These are phyloP conservation scores for Neurospora sp. DNA, from an alignment of 2,329 filamentous ascomycete species.

Conservation along the genomic window DNA sequence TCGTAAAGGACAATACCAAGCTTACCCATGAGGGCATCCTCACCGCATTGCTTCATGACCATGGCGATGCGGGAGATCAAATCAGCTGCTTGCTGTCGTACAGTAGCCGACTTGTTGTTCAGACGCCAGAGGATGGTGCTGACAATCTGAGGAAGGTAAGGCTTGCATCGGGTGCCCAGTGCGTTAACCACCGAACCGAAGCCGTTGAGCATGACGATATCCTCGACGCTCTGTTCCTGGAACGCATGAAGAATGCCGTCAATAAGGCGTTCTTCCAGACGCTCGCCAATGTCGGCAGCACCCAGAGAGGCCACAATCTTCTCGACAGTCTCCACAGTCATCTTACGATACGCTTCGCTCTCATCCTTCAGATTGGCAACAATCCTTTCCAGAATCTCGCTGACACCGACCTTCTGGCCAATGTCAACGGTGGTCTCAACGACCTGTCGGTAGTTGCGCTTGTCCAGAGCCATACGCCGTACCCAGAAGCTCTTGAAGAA, in stretches of 20 bases:
- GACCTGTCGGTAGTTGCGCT: conserved; percentile 94
- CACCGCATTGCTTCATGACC: conserved; percentile 98
- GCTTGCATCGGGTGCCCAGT: conserved; percentile 85
- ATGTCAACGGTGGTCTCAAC: conserved; percentile 97
- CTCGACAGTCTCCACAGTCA: conserved; percentile 97
- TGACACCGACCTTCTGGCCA: conserved; percentile 93
- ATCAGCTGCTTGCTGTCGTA: conserved; percentile 93
- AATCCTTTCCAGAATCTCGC: conserved; percentile 87
- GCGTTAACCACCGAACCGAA: conserved; percentile 98
- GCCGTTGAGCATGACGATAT: conserved; percentile 91
- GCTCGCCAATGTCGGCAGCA: conserved; percentile 85
- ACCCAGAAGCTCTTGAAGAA: conserved; percentile 99
- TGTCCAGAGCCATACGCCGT: conserved; percentile 89
- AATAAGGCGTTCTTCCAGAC: conserved; percentile 85
- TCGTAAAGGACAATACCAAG: conserved; percentile 92
- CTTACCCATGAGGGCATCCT: conserved; percentile 92
- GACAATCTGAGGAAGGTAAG: conserved; percentile 93
- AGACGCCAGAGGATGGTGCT: conserved; percentile 92
- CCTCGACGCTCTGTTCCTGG: conserved; percentile 95
- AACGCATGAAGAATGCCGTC: conserved; percentile 94
- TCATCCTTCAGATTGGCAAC: conserved; percentile 97
- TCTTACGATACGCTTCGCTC: conserved; percentile 95
- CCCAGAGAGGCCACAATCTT: conserved; percentile 91
- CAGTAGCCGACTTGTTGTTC: conserved; percentile 96
- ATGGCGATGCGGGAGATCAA: conserved; percentile 94